A percentile compares a stretch with the other conserved stretches of the same genome.
Evolutionary conservation across 2,329 filamentous ascomycete species (phyloP).

Genomic region (Epichloe amarillans): DNA sequence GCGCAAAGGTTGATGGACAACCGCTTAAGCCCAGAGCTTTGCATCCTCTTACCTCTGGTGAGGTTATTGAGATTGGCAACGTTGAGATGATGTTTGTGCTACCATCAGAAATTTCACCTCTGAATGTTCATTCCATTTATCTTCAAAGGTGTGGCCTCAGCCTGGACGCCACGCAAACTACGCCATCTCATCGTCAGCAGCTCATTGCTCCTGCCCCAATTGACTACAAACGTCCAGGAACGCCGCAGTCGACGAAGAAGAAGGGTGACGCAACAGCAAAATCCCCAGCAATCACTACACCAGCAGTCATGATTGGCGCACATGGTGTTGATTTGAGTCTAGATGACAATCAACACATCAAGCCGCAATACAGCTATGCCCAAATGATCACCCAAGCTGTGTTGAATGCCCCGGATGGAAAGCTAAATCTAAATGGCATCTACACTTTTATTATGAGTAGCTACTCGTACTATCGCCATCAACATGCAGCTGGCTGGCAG

Average conservation of each 20-base stretch:
- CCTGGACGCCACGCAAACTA: slow-evolving; percentile 15
- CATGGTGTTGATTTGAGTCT: slow-evolving; percentile 62
- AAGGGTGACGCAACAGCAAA: slow-evolving; percentile 12
- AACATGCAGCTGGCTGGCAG: slow-evolving; percentile 74
- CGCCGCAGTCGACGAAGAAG: slow-evolving; percentile 36
- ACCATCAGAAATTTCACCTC: slow-evolving; percentile 55
- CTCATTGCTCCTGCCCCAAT: slow-evolving; percentile 46
- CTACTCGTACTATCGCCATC: slow-evolving; percentile 87
- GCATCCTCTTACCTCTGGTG: slow-evolving; percentile 63
- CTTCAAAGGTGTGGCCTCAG: slow-evolving; percentile 52
- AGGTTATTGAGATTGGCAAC: slow-evolving; percentile 81
- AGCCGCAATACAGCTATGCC: slow-evolving; percentile 92
- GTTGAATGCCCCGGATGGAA: slow-evolving; percentile 71
- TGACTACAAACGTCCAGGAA: slow-evolving; percentile 47
- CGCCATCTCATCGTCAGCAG: slow-evolving; percentile 25
- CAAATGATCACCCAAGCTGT: slow-evolving; percentile 97
- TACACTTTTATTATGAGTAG: slow-evolving; percentile 85
- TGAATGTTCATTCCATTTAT: slow-evolving; percentile 56
- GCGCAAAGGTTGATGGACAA: slow-evolving; percentile 68
- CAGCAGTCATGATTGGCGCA: slow-evolving; percentile 25
- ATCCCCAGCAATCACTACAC: slow-evolving; percentile 22
- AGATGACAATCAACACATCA: slow-evolving; percentile 79
- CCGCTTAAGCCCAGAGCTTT: slow-evolving; percentile 54
- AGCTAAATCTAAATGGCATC: slow-evolving; percentile 81
- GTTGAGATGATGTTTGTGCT: slow-evolving; percentile 98